Percentiles rank a stretch among this genome's conserved stretches.
These are phyloP conservation scores for Dissophora globulifera DNA, from an alignment of 192 early-diverging fungal genomes.

Conservation along the genomic window DNA sequence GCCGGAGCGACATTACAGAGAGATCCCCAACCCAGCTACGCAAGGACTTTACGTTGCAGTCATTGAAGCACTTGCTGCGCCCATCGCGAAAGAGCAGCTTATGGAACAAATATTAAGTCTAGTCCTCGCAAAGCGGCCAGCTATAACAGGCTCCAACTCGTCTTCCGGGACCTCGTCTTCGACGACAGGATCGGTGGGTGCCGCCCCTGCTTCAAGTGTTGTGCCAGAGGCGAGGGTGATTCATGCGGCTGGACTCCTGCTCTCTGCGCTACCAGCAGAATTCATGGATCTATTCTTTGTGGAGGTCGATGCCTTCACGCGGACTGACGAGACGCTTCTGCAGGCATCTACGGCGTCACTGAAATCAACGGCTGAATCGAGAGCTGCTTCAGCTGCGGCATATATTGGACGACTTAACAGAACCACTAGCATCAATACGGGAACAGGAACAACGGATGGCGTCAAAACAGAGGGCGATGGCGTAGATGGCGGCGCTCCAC, in stretches of 20 bases:
- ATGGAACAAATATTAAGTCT: constrained; percentile 56
- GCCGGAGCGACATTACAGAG: constrained; percentile 69
- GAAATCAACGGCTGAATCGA: constrained; percentile 5
- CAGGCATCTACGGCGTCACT: constrained; percentile 26
- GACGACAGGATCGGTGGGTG: constrained; percentile 13
- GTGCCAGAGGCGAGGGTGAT: constrained; percentile 54
- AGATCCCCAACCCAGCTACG: constrained; percentile 71
- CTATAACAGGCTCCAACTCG: constrained; percentile 44
- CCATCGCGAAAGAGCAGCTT: constrained; percentile 53
- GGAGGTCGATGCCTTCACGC: constrained; percentile 38
- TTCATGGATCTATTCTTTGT: constrained; percentile 46
- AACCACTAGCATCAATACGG: constrained; percentile 1
- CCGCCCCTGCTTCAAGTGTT: constrained; percentile 21
- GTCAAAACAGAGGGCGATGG: constrained; percentile 26
- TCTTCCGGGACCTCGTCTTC: constrained; percentile 56
- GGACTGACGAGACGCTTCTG: constrained; percentile 34
- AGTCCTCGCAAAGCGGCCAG: constrained; percentile 54
- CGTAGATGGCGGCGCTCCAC: not conserved
- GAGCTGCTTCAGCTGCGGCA: not conserved
- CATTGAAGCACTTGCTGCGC: constrained; percentile 58
- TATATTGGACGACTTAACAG: constrained; percentile 53
- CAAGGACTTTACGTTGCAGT: constrained; percentile 62
- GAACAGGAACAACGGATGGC: not conserved
- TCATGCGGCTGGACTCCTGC: constrained; percentile 62
- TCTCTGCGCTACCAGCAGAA: constrained; percentile 59